Conservation (phyloP, 495 filamentous ascomycete species). For the Penicillium salamii region DNA sequence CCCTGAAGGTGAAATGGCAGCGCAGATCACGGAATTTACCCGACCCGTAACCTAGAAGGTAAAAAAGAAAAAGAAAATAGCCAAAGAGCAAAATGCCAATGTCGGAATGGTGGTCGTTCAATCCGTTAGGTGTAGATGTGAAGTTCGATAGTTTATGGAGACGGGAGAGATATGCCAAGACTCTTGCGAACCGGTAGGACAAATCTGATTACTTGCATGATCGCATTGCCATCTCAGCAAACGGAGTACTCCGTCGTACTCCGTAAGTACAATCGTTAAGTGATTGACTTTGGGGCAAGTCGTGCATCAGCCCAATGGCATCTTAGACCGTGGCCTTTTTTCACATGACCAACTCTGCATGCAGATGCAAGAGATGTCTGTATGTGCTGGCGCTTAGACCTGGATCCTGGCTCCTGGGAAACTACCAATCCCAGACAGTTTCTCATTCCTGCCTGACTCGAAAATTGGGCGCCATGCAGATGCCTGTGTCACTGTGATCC, state of each 20-base stretch:
- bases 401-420: slow-evolving; percentile 1
- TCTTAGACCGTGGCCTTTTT: slow-evolving; percentile 12
- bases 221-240: slow-evolving; percentile 1
- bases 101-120: neutral
- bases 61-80: neutral
- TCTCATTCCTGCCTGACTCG: slow-evolving; percentile 6
- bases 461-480: slow-evolving; percentile 16
- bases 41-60: neutral
- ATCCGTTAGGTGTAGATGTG: neutral
- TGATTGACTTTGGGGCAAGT: neutral
- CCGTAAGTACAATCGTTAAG: too few species aligned
- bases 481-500: neutral
- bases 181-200: slow-evolving; percentile 13
- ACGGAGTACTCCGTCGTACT: too few species aligned
- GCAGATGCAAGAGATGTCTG: slow-evolving; percentile 31
- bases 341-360: slow-evolving; percentile 47
- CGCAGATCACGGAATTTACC: slow-evolving; percentile 8
- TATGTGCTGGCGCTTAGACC: slow-evolving; percentile 25
- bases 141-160: neutral
- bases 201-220: slow-evolving; percentile 8
- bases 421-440: neutral
- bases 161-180: slow-evolving; percentile 13
- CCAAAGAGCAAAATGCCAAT: too few species aligned
- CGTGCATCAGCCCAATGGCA: neutral
- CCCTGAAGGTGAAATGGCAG: slow-evolving; percentile 14